Base-by-base conservation (phyloP, 306 rosid genomes). In the Cicer cuneatum region DNA sequence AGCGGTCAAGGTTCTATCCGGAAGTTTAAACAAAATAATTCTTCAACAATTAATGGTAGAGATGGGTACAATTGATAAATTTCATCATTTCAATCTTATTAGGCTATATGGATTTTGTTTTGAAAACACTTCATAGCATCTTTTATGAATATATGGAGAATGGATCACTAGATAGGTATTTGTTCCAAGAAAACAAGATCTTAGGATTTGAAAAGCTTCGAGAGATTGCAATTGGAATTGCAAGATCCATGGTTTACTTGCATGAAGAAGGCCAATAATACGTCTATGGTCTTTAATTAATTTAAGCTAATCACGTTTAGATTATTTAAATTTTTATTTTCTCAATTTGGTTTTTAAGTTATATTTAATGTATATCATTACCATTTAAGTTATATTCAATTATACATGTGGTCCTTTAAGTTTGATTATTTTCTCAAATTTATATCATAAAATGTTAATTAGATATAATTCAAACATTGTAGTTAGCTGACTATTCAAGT, bases 1-100 rank as follows among this genome's bases (percentile, higher is more conserved):
- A 0, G 90, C 86, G 0, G 87, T 84, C 40, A 86, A 88, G 82
- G 86, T 82, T 75, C 52, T 83, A 5, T 8, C 64, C 5, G 81
- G 72, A 1, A 43, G 24, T 67, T 74, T 83, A 0, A 42, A 80
- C 37, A 77, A 61, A 64, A 72, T 16, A 79, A 79, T 84, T 0
- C 81, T 85, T 21, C 66, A 80, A 60, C 82, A 80, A 5, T 80
- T 80, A 40, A 84, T 52, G 80, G 87, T 82, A 16, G 74, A 76
- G 66, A 67, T 83, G 0, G 56, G 76, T 7, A 82, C 80, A 41
- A 10, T 77, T 7, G 76, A 80, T 14, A 67, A 38, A 14, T 0
- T 66, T 77, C 80, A 74, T 58, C 87, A 83, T 43, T 80, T 83
- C 24, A 86, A 81, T 70, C 47, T 83, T 5, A 84, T 86, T 10